These are phyloP conservation scores for Maudiozyma barnettii DNA, from an alignment of 805 yeast genomes.

Conservation along the genomic window DNA sequence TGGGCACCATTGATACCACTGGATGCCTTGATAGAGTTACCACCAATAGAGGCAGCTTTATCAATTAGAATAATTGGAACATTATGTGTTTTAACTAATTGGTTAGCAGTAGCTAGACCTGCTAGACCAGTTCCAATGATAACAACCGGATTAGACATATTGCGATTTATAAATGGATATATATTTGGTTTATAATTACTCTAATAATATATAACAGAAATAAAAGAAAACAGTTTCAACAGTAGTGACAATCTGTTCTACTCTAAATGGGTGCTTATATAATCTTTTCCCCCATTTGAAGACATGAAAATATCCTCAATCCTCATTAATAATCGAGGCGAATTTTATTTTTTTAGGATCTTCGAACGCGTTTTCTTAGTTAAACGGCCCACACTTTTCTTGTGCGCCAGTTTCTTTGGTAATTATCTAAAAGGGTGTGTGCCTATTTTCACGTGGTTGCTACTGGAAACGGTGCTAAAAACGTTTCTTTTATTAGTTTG, in stretches of 20 bases:
- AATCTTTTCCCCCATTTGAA: too few species aligned
- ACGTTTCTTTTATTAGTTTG: too few species aligned
- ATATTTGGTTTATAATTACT: not conserved
- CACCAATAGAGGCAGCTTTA: conserved; percentile 42
- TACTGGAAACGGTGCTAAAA: not conserved
- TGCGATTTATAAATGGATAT: not conserved
- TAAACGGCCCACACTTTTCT: not conserved
- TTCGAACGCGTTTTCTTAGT: too few species aligned
- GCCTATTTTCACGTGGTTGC: conserved; percentile 1
- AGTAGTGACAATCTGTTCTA: too few species aligned
- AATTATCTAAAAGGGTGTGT: not conserved
- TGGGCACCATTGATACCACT: conserved; percentile 64
- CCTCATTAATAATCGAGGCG: not conserved
- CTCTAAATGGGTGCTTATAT: too few species aligned
- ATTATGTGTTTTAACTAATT: conserved; percentile 30
- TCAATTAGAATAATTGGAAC: conserved; percentile 40
- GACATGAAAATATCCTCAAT: not conserved
- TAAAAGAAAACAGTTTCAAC: not conserved
- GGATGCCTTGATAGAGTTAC: conserved; percentile 53
- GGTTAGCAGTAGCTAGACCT: conserved; percentile 39
- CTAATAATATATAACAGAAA: not conserved
- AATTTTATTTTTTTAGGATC: too few species aligned
- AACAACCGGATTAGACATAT: conserved; percentile 27
- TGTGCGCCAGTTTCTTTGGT: not conserved
- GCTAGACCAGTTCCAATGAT: conserved; percentile 52